Evolutionary conservation across 2,329 filamentous ascomycete species (phyloP), one percentile per base, ranked within the genome.

Genomic region (Eutypa lata): DNA sequence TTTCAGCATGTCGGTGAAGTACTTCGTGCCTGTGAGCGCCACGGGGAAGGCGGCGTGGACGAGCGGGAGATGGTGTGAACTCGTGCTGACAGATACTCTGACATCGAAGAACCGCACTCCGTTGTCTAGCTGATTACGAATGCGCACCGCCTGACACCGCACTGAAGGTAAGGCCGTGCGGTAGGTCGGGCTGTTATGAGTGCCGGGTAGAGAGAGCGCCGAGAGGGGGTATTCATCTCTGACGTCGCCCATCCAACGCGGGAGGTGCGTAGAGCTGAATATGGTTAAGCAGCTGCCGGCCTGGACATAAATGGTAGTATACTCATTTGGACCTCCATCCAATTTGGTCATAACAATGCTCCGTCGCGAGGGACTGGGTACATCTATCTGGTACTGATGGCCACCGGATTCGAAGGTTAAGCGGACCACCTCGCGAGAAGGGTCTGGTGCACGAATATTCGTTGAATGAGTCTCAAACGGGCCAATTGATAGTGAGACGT

Each of bases 61-160:
- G 28, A 99, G 88, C 50, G 86, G 76, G 16, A 97, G 80, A 40
- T 83, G 80, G 66, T 90, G 84, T 58, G 83, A 82, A 56, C 78
- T 76, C 35, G 68, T 58, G 59, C 65, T 73, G 51, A 74, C 76
- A 35, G 73, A 77, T 51, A 97, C 88, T 49, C 94, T 86, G 57
- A 99, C 83, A 68, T 99, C 94, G 60, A 99, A 86, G 77, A 97
- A 97, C 49, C 94, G 90, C 45, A 97, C 88, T 26, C 94, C 94
- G 68, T 96, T 93, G 52, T 86, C 78, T 26, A 99, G 83, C 72
- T 99, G 94, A 50, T 87, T 83, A 47, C 79, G 77, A 5, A 95
- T 80, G 55, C 83, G 78, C 18, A 92, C 90, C 33, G 89, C 87
- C 73, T 99, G 94, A 71, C 94, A 97, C 38, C 94, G 88, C 37